Conservation (phyloP, 2,329 filamentous ascomycete species). For the Penicillium carneum region DNA sequence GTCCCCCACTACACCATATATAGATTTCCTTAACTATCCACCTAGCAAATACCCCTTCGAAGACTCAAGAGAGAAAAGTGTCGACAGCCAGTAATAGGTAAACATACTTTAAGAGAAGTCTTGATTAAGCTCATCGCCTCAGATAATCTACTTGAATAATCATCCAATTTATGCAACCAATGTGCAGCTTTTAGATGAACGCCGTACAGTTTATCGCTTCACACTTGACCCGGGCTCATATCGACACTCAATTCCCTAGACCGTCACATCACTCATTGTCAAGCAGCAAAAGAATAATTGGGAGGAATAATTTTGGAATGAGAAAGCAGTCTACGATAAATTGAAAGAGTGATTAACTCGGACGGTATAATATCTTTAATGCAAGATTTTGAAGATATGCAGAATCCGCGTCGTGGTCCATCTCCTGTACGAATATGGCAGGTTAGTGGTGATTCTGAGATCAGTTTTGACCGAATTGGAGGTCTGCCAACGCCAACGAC, state of each 20-base stretch:
- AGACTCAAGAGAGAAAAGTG: too few relatives aligned
- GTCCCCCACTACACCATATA: too few relatives aligned
- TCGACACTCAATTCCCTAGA: neutral
- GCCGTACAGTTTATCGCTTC: neutral
- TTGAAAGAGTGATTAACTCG: neutral
- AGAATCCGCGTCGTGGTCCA: neutral
- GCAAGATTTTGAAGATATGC: neutral
- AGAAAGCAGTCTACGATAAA: neutral
- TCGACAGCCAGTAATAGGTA: too few relatives aligned
- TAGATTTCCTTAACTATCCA: too few relatives aligned
- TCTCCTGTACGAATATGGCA: neutral
- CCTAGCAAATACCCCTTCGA: too few relatives aligned
- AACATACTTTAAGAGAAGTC: neutral
- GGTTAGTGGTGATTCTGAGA: conserved; percentile 5
- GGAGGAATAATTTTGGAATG: neutral
- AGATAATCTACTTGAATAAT: neutral
- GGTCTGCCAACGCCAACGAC: conserved; percentile 34
- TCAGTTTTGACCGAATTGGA: conserved; percentile 41
- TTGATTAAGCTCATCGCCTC: neutral
- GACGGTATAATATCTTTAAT: neutral
- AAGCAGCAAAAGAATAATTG: neutral
- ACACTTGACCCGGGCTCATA: neutral
- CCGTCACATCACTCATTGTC: neutral
- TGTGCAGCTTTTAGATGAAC: neutral
- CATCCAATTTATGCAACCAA: neutral